Percentiles rank a stretch among this genome's conserved stretches.
These are phyloP conservation scores for Tausonia pullulans DNA, from an alignment of 1,284 basidiomycete species.

Conservation along the genomic window DNA sequence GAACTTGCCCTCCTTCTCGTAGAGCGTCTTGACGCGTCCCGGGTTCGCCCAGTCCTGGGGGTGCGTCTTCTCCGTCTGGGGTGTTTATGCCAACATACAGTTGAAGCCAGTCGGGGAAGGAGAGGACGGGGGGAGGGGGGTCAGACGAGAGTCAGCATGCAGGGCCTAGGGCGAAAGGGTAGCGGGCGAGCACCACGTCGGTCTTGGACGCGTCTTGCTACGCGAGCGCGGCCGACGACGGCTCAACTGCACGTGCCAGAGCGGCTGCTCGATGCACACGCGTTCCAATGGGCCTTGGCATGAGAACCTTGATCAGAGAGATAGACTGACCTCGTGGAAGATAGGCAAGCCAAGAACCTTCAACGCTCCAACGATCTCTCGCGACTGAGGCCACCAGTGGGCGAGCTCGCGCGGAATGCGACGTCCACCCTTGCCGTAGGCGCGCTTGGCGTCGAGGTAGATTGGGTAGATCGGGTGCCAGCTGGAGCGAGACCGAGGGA, in stretches of 20 bases:
- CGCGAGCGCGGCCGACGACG: not conserved
- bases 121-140: not conserved
- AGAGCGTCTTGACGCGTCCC: conserved; percentile 13
- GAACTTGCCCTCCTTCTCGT: conserved; percentile 2
- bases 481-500: not conserved
- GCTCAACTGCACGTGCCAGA: no score
- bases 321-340: conserved; percentile 13
- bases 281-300: no score
- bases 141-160: not conserved
- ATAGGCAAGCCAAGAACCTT: conserved; percentile 14
- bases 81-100: not conserved
- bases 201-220: not conserved
- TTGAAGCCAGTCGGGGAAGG: not conserved
- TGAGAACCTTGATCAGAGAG: not conserved
- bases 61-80: conserved; percentile 27
- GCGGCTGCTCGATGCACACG: no score
- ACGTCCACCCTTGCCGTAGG: conserved; percentile 32
- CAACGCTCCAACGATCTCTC: conserved; percentile 33
- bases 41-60: conserved; percentile 37
- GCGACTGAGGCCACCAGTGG: conserved; percentile 33
- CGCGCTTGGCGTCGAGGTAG: conserved; percentile 37
- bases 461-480: conserved; percentile 33
- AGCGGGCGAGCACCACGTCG: not conserved
- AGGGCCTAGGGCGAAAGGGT: not conserved
- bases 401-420: conserved; percentile 31